Evolutionary conservation across 345 rosid species (phyloP).

Genomic region (Brassica rapa): DNA sequence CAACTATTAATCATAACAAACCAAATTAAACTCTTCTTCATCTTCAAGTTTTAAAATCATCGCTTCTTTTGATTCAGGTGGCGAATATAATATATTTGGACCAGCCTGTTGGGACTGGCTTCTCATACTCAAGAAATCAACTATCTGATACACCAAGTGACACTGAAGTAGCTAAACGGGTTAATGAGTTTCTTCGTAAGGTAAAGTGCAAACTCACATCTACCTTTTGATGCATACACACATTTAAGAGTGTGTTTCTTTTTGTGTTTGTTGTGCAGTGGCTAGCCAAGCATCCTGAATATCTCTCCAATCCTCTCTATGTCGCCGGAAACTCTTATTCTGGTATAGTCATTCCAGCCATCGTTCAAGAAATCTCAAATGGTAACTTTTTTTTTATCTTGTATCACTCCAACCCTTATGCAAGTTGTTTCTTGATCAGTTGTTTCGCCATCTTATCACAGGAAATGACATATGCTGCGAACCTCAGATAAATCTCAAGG

Average conservation of each 20-base stretch:
- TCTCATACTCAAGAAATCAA: slow-evolving; percentile 54
- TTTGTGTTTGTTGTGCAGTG: neutral
- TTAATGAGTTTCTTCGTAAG: slow-evolving; percentile 38
- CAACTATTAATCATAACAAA: neutral
- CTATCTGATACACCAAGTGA: slow-evolving; percentile 52
- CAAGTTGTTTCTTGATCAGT: neutral
- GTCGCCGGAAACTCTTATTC: neutral
- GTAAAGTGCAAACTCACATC: slow-evolving; percentile 17
- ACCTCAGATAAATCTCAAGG: neutral
- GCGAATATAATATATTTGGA: slow-evolving; percentile 68
- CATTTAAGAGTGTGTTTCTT: neutral
- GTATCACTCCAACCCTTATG: neutral
- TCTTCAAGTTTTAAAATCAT: neutral
- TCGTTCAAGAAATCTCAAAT: neutral
- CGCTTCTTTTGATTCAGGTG: slow-evolving; percentile 36
- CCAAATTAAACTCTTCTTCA: neutral
- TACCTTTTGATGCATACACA: neutral
- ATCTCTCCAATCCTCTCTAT: neutral
- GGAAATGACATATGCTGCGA: neutral
- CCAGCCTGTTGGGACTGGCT: slow-evolving; percentile 74
- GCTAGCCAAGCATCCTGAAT: neutral
- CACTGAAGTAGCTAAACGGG: slow-evolving; percentile 41
- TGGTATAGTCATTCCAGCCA: neutral
- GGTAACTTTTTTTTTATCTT: neutral
- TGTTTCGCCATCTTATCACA: neutral